Percentiles rank a stretch among this genome's conserved stretches.
Evolutionary conservation across 257 asterid genomes (phyloP).

Genomic region (Cynanchum wilfordii): DNA sequence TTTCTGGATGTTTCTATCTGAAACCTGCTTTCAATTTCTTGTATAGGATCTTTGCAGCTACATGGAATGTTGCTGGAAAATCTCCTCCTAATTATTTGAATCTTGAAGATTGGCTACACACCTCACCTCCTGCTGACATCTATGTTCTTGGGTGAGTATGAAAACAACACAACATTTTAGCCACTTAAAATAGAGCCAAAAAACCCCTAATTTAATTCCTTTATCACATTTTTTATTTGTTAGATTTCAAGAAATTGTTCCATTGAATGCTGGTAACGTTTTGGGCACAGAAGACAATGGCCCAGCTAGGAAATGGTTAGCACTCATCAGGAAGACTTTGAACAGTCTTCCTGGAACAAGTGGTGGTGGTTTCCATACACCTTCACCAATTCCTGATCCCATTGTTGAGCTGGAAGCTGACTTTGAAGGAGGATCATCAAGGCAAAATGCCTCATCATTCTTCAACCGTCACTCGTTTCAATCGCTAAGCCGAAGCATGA

Average conservation of each 20-base stretch:
- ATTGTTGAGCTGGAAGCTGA: constrained; percentile 74
- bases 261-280: constrained; percentile 94
- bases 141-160: constrained; percentile 91
- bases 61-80: constrained; percentile 99
- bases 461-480: constrained; percentile 71
- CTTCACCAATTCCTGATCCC: constrained; percentile 82
- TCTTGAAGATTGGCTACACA: constrained; percentile 93
- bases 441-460: constrained; percentile 46
- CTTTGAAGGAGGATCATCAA: constrained; percentile 69
- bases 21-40: constrained; percentile 7
- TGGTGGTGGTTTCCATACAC: constrained; percentile 45
- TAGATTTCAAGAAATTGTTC: constrained; percentile 99
- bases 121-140: constrained; percentile 94
- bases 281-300: constrained; percentile 95
- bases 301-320: constrained; percentile 90
- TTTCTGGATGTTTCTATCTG: neutral
- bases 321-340: constrained; percentile 64
- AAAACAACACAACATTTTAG: neutral
- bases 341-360: constrained; percentile 68
- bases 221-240: neutral
- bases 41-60: constrained; percentile 75
- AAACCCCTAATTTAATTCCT: neutral
- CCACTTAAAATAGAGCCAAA: no score
- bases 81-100: constrained; percentile 75
- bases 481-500: constrained; percentile 72